Conservation (phyloP, 2,329 filamentous ascomycete genomes). For the Madurella mycetomatis region DNA sequence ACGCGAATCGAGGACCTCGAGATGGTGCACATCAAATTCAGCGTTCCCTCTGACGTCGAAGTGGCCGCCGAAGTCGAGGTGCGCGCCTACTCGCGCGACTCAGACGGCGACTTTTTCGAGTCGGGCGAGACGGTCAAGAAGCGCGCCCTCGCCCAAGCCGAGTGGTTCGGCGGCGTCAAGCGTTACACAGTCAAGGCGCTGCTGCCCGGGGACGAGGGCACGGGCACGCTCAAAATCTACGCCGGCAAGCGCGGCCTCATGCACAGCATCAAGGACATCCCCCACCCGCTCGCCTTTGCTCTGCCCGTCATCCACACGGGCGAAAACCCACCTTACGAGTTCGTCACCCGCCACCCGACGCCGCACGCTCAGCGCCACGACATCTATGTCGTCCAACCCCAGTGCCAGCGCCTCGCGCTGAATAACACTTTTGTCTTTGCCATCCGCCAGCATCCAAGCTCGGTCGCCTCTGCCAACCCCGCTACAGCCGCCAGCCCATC, state of each 20-base stretch:
- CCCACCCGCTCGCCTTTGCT: slow-evolving; percentile 82
- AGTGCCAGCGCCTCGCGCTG: slow-evolving; percentile 79
- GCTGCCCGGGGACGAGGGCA: slow-evolving; percentile 85
- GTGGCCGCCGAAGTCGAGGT: slow-evolving; percentile 89
- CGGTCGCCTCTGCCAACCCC: slow-evolving; percentile 35
- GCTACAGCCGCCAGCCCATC: slow-evolving; percentile 45
- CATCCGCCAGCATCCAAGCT: slow-evolving; percentile 82
- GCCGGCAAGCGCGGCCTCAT: slow-evolving; percentile 92
- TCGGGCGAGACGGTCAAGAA: slow-evolving; percentile 83
- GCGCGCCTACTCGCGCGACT: slow-evolving; percentile 71
- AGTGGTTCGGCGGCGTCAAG: slow-evolving; percentile 85
- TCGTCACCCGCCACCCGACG: slow-evolving; percentile 87
- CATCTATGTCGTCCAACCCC: slow-evolving; percentile 93
- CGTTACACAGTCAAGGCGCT: slow-evolving; percentile 91
- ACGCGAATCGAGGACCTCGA: slow-evolving; percentile 86
- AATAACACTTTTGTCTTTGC: slow-evolving; percentile 99
- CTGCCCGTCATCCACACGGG: slow-evolving; percentile 88
- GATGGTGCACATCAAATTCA: slow-evolving; percentile 84
- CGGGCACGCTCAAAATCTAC: slow-evolving; percentile 83
- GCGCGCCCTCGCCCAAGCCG: slow-evolving; percentile 81
- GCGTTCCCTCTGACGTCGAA: slow-evolving; percentile 85
- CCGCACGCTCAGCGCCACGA: slow-evolving; percentile 97
- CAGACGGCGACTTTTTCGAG: slow-evolving; percentile 89
- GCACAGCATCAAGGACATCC: slow-evolving; percentile 96
- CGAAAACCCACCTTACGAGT: slow-evolving; percentile 91